Base-by-base conservation (phyloP, 345 rosid genomes). In the Citrus australasica region DNA sequence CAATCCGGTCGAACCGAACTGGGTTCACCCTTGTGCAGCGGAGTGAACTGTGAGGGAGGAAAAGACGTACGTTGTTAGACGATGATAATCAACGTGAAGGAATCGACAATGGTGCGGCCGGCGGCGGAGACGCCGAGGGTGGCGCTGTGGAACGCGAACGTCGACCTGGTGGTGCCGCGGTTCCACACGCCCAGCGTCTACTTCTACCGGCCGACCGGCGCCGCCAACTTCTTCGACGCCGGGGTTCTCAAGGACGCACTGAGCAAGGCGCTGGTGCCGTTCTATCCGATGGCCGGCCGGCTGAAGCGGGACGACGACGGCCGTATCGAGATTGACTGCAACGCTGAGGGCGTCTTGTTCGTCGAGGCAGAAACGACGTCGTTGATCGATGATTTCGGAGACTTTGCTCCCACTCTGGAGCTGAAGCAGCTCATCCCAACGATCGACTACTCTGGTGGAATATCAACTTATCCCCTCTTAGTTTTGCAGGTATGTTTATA, bases 271-370 rank as follows among this genome's bases (percentile, higher is more conserved):
- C 87, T 95, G 7, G 90, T 93, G 70, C 93, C 90, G 22, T 95
- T 95, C 84, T 94, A 95, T 82, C 99, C 99, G 14, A 95, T 95
- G 99, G 98, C 97, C 2, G 99, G 97, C 9, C 84, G 92, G 67
- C 63, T 90, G 80, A 87, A 81, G 86, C 76, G 88, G 55, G 94
- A 90, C 38, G 91, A 90, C 27, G 92, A 90, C 71, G 99, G 98
- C n/a, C 92, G 98, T 68, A 90, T 95, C 67, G 98, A 95, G 94
- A 92, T 95, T 32, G 83, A 92, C 56, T 95, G 98, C 82, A 90
- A 95, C 78, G 98, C 83, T 5, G 91, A 91, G 76, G 97, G 98
- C 1, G 98, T 93, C 67, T 89, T 95, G 37, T 83, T 95, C 53
- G 98, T 95, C 51, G 91, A 86, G 76, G 98, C 99, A 0, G 93